Percentiles rank a stretch among this genome's conserved stretches.
Conservation (phyloP, 805 yeast species). For the Starmera amethionina region DNA sequence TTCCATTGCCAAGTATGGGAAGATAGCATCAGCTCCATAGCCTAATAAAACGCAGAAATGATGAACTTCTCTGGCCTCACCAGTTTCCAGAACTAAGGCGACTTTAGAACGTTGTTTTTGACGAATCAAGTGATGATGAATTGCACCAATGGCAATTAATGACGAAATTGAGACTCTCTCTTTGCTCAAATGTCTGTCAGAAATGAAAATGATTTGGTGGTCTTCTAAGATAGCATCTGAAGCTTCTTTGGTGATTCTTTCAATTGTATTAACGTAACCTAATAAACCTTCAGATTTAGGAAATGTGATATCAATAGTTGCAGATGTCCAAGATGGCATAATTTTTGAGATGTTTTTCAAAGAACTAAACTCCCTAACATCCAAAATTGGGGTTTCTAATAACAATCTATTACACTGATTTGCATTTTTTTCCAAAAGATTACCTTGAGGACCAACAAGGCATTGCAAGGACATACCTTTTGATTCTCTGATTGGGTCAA, state of each 20-base stretch:
- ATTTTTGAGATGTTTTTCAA: constrained; percentile 60
- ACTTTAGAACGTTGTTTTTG: constrained; percentile 95
- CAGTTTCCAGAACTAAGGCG: constrained; percentile 85
- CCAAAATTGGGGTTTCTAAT: constrained; percentile 73
- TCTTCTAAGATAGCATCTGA: constrained; percentile 72
- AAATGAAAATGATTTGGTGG: constrained; percentile 63
- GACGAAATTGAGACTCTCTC: constrained; percentile 76
- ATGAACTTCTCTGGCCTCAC: constrained; percentile 96
- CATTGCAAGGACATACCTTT: constrained; percentile 97
- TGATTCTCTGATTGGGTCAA: constrained; percentile 94
- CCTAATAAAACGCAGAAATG: constrained; percentile 92
- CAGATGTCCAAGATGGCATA: constrained; percentile 81
- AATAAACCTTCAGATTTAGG: constrained; percentile 70
- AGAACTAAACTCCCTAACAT: constrained; percentile 66
- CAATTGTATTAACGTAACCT: constrained; percentile 80
- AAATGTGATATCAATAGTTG: constrained; percentile 82
- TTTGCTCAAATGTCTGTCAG: constrained; percentile 56
- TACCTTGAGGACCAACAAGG: constrained; percentile 97
- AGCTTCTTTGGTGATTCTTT: constrained; percentile 80
- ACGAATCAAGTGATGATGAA: constrained; percentile 92
- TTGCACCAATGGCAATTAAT: constrained; percentile 90
- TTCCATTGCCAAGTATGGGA: constrained; percentile 90
- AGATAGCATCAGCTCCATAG: constrained; percentile 94
- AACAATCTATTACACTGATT: constrained; percentile 84
- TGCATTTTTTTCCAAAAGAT: constrained; percentile 85